A percentile compares a stretch with the other conserved stretches of the same genome.
Conservation (phyloP, 192 early-diverging fungal species). For the Phlyctochytrium arcticum region DNA sequence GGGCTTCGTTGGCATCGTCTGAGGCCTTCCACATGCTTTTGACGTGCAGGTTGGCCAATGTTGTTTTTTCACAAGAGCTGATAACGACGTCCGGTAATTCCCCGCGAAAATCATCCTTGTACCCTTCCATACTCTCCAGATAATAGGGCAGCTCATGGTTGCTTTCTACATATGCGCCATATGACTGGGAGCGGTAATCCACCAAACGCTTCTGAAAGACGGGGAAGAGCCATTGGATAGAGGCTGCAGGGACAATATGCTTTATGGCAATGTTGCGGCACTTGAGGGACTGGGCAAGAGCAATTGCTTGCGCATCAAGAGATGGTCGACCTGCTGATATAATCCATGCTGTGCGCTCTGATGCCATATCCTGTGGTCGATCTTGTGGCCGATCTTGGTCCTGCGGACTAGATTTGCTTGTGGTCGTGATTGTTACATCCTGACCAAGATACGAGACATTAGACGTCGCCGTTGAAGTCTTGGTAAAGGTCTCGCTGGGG, state of each 20-base stretch:
- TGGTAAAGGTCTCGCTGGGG: background rate
- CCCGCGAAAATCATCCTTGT: too few species aligned
- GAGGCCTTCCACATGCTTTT: background rate
- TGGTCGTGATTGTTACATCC: background rate
- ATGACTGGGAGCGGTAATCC: conserved; percentile 6
- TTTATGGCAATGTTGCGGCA: conserved; percentile 3
- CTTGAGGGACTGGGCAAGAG: conserved; percentile 1
- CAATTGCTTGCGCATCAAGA: conserved; percentile 20
- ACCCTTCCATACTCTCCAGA: too few species aligned
- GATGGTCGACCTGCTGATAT: conserved; percentile 14
- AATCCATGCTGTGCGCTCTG: conserved; percentile 16
- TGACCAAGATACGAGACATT: background rate
- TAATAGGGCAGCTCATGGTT: conserved; percentile 26
- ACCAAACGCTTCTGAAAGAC: conserved; percentile 26
- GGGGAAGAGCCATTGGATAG: conserved; percentile 27
- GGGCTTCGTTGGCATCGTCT: too few species aligned
- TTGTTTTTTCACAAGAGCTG: conserved; percentile 18
- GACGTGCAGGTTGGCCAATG: conserved; percentile 19
- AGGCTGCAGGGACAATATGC: conserved; percentile 14
- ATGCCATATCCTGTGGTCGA: background rate
- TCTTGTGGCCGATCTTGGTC: background rate
- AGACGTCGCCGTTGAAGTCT: background rate
- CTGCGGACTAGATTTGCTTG: background rate
- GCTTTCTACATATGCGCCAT: background rate
- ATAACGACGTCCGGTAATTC: conserved; percentile 12